Evolutionary conservation across 768 basidiomycete species (phyloP).

Genomic region (Candolleomyces aberdarensis): DNA sequence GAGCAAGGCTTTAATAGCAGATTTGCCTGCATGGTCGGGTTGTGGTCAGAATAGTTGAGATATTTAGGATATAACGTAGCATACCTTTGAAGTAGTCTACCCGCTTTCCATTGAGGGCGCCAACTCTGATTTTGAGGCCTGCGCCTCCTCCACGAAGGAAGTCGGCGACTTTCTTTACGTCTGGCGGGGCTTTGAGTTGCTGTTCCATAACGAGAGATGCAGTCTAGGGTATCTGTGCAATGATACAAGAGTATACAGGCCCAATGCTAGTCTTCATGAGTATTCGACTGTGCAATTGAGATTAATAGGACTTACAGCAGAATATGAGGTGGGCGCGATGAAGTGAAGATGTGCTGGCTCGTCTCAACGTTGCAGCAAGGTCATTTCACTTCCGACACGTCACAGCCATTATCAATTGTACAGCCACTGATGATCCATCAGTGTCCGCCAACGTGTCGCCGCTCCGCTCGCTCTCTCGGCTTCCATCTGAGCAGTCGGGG

Average conservation of each 20-base stretch:
- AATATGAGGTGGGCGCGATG: background rate
- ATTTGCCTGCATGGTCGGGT: constrained; percentile 61
- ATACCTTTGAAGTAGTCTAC: constrained; percentile 98
- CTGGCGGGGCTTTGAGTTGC: constrained; percentile 75
- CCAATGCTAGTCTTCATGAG: background rate
- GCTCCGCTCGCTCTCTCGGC: no score
- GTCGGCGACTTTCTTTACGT: constrained; percentile 78
- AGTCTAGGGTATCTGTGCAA: background rate
- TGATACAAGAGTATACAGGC: background rate
- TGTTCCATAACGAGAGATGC: constrained; percentile 49
- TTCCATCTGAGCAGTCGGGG: no score
- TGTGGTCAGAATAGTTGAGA: no score
- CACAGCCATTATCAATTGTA: background rate
- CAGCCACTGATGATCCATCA: background rate
- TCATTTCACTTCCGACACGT: background rate
- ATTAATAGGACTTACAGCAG: background rate
- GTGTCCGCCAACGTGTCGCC: no score
- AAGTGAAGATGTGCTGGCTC: constrained; percentile 1
- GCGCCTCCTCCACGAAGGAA: constrained; percentile 85
- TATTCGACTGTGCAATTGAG: background rate
- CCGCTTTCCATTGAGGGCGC: constrained; percentile 90
- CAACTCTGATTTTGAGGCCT: constrained; percentile 85
- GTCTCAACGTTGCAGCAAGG: background rate
- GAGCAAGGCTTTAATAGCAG: constrained; percentile 87
- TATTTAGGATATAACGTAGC: constrained; percentile 13